Evolutionary conservation across 2,329 filamentous ascomycete genomes (phyloP).

Genomic region (Monosporascus sp.): DNA sequence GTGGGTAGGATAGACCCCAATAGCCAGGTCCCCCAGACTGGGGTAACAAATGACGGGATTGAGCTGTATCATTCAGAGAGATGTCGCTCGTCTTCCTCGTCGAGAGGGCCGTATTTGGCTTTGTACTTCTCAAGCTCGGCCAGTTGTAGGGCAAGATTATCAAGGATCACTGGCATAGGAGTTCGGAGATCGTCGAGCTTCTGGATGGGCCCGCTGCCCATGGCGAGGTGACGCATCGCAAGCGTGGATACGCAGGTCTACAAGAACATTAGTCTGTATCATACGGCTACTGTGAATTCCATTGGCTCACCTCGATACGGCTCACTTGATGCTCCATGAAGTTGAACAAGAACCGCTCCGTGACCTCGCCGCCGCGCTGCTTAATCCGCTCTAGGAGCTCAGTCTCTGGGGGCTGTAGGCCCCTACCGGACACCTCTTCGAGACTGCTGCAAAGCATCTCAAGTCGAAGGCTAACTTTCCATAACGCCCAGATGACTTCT

Average conservation of each 20-base stretch:
- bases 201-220: constrained; percentile 57
- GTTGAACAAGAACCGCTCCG: constrained; percentile 80
- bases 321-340: constrained; percentile 94
- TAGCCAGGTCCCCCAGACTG: too few species aligned
- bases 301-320: constrained; percentile 75
- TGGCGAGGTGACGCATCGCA: constrained; percentile 70
- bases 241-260: constrained; percentile 79
- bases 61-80: too few species aligned
- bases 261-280: constrained; percentile 1
- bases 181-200: constrained; percentile 67
- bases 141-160: constrained; percentile 54
- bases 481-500: constrained; percentile 81
- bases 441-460: constrained; percentile 90
- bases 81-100: constrained; percentile 8
- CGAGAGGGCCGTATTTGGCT: constrained; percentile 43
- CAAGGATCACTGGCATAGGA: constrained; percentile 69
- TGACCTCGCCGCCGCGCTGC: constrained; percentile 71
- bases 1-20: too few species aligned
- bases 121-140: constrained; percentile 59
- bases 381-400: constrained; percentile 68
- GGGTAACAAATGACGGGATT: too few species aligned
- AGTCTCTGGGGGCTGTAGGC: constrained; percentile 74
- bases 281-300: neutral
- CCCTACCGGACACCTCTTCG: constrained; percentile 60
- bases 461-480: constrained; percentile 80